A percentile compares a stretch with the other conserved stretches of the same genome.
Conservation (phyloP, 441 rosid genomes). For the Mallotus repandus region DNA sequence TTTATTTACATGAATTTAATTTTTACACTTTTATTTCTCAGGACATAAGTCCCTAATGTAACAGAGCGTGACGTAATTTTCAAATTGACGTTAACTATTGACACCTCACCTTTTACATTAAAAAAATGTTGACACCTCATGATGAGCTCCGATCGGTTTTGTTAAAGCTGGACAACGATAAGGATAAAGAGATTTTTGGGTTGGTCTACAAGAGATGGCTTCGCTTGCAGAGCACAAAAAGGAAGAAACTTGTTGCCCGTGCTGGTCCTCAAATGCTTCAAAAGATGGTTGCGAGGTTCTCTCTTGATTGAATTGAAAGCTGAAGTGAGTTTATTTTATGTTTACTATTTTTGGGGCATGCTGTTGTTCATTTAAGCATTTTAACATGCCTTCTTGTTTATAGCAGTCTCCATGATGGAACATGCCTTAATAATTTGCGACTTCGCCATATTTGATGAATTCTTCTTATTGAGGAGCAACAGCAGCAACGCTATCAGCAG, state of each 20-base stretch:
- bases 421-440: too few species aligned
- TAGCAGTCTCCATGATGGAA: background rate
- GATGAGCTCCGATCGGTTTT: constrained; percentile 74
- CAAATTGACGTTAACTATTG: too few species aligned
- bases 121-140: too few species aligned
- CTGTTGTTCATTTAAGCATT: background rate
- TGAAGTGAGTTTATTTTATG: background rate
- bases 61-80: too few species aligned
- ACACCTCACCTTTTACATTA: too few species aligned
- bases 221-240: constrained; percentile 75
- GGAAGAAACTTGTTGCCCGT: constrained; percentile 82
- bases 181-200: constrained; percentile 80
- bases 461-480: background rate
- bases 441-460: too few species aligned
- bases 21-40: too few species aligned
- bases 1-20: too few species aligned
- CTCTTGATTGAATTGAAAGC: constrained; percentile 42
- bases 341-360: background rate
- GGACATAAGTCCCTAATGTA: too few species aligned
- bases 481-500: too few species aligned
- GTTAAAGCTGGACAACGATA: constrained; percentile 58
- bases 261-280: constrained; percentile 91
- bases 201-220: constrained; percentile 96
- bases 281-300: constrained; percentile 73
- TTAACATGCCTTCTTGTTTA: background rate